Evolutionary conservation across 2,329 filamentous ascomycete species (phyloP), one percentile per base, ranked within the genome.

Genomic region (Aspergillus clavatus): DNA sequence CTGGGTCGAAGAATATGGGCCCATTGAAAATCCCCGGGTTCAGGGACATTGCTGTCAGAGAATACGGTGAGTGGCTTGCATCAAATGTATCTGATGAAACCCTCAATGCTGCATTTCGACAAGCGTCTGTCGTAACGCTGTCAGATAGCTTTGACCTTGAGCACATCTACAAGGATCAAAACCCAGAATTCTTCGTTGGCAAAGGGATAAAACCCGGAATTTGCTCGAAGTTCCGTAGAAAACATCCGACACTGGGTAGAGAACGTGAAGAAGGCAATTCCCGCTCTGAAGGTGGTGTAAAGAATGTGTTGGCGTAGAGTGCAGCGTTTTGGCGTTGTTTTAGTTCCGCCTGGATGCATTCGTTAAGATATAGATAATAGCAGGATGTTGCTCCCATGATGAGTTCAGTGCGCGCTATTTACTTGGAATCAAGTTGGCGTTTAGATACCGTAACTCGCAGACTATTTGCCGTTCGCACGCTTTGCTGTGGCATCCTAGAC

Each of bases 21-120:
- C 24, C 24, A 26, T 26, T 26, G 24, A 26, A 26, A 29, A 50
- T 50, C 22, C 47, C 45, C 22, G 45, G 52, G 10, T 45, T 45
- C 33, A 49, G 31, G 28, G 52, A 54, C 31, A 41, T 48, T 16
- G 52, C 52, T 38, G 39, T 52, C 37, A 54, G 46, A 45, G 45
- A 50, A 38, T 54, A 50, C 33, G 31, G 47, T 45, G 50, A 52
- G 43, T 54, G 50, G 50, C 47, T 48, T 31, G 41, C 38, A 29
- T 52, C 47, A 12, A 46, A 45, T 43, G 45, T 54, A 5, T 7
- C 26, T 14, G 38, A 48, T 40, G 38, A 46, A 10, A 44, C 40
- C 24, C 52, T 50, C 33, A 52, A 52, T 23, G 42, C 42, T 35
- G 46, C 33, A 43, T 50, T 52, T 41, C 43, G 49, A 33, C 43